A percentile compares a stretch with the other conserved stretches of the same genome.
These are phyloP conservation scores for Kodamaea sp. DNA, from an alignment of 1,139 yeast genomes.

Conservation along the genomic window DNA sequence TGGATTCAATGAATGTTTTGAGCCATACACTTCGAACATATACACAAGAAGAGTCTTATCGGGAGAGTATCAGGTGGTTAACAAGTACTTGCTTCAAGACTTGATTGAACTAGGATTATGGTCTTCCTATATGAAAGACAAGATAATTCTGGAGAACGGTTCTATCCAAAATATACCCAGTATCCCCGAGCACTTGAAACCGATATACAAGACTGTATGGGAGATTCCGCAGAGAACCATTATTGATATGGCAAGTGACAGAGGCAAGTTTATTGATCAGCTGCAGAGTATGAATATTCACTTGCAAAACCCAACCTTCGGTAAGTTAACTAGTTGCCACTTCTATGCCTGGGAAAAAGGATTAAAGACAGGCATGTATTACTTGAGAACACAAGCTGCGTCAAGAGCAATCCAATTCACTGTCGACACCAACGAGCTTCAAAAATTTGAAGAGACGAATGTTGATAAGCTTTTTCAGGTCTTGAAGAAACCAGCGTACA, in stretches of 20 bases:
- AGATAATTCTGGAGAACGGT: constrained; percentile 53
- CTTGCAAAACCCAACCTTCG: constrained; percentile 56
- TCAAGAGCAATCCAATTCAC: constrained; percentile 93
- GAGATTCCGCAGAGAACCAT: constrained; percentile 58
- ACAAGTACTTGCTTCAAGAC: constrained; percentile 55
- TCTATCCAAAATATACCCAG: constrained; percentile 53
- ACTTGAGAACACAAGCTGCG: constrained; percentile 83
- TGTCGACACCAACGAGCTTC: constrained; percentile 45
- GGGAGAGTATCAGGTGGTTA: constrained; percentile 64
- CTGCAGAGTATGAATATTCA: constrained; percentile 62
- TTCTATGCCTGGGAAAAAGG: constrained; percentile 67
- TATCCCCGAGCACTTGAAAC: constrained; percentile 53
- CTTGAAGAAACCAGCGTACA: constrained; percentile 1
- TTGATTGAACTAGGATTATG: constrained; percentile 57
- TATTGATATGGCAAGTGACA: constrained; percentile 62
- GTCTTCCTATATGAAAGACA: constrained; percentile 54
- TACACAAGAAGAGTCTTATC: constrained; percentile 61
- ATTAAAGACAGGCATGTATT: constrained; percentile 64
- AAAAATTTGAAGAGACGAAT: not conserved
- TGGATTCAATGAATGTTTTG: constrained; percentile 64
- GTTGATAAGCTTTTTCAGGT: not conserved
- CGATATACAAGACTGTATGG: constrained; percentile 61
- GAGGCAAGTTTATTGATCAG: constrained; percentile 61
- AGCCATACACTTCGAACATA: constrained; percentile 61
- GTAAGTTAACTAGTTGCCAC: constrained; percentile 60